These are phyloP conservation scores for Gyrodon lividus DNA, from an alignment of 768 basidiomycete species.

Conservation along the genomic window DNA sequence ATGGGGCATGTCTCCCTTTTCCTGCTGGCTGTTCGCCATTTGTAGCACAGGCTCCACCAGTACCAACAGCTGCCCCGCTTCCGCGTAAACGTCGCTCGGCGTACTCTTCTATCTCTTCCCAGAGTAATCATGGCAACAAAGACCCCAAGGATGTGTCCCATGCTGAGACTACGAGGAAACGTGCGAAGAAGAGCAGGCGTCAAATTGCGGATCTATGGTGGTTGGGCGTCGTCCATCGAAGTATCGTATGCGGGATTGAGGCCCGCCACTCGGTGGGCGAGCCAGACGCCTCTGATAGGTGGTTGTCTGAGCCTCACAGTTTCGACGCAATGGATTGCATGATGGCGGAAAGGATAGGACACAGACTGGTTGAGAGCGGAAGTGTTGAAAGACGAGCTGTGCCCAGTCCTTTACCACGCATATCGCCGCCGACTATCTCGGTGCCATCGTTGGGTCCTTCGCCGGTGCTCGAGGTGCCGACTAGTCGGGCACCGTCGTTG, in stretches of 20 bases:
- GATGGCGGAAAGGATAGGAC: slow-evolving; percentile 34
- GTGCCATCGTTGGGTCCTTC: slow-evolving; percentile 15
- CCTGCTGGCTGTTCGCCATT: background rate
- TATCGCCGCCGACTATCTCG: slow-evolving; percentile 25
- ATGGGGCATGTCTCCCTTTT: slow-evolving; percentile 19
- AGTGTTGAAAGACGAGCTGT: slow-evolving; percentile 21
- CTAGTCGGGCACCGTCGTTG: slow-evolving; percentile 3
- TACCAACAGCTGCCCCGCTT: slow-evolving; percentile 5
- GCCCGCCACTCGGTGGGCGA: slow-evolving; percentile 5
- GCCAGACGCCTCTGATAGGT: slow-evolving; percentile 5
- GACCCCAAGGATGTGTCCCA: slow-evolving; percentile 1
- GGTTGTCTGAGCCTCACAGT: slow-evolving; percentile 2
- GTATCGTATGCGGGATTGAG: slow-evolving; percentile 28
- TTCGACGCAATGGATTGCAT: slow-evolving; percentile 32
- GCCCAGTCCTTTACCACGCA: slow-evolving; percentile 20
- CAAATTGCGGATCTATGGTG: slow-evolving; percentile 37
- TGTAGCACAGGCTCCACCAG: slow-evolving; percentile 2
- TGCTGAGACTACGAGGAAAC: slow-evolving; percentile 22
- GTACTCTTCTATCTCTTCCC: slow-evolving; percentile 28
- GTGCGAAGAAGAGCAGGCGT: slow-evolving; percentile 30
- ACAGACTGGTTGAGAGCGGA: slow-evolving; percentile 32
- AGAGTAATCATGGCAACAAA: slow-evolving; percentile 11
- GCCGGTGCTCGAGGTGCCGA: slow-evolving; percentile 10
- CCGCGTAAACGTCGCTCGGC: slow-evolving; percentile 36
- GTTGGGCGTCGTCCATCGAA: slow-evolving; percentile 37